Percentiles rank a stretch among this genome's conserved stretches.
These are phyloP conservation scores for Chalara sp. DNA, from an alignment of 2,329 filamentous ascomycete genomes.

Conservation along the genomic window DNA sequence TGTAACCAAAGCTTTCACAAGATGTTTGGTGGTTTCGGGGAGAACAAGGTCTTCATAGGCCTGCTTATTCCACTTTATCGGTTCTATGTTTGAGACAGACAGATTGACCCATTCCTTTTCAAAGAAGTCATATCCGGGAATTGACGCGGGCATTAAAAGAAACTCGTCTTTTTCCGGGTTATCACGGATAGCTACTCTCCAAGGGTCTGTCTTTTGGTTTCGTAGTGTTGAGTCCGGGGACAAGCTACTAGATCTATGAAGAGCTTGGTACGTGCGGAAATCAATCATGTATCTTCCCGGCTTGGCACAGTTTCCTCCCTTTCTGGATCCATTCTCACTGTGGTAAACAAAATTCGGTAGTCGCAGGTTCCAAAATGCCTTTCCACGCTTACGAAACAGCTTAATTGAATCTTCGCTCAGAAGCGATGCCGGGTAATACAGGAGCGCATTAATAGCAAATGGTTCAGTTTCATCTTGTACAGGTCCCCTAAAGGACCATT, in stretches of 20 bases:
- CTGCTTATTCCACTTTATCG: slow-evolving; percentile 16
- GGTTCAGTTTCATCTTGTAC: too few relatives aligned
- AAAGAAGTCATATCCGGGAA: not conserved
- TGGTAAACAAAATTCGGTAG: not conserved
- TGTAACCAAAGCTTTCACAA: slow-evolving; percentile 53
- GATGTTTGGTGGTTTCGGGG: slow-evolving; percentile 37
- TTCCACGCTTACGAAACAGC: not conserved
- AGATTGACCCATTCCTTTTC: not conserved
- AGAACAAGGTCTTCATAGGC: slow-evolving; percentile 39
- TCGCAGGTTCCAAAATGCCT: not conserved
- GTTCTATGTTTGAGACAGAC: not conserved
- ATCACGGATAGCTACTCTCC: too few relatives aligned
- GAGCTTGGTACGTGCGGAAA: not conserved
- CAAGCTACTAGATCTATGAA: too few relatives aligned
- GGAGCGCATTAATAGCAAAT: not conserved
- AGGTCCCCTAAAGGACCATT: too few relatives aligned
- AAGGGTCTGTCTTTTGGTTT: too few relatives aligned
- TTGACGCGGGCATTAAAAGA: not conserved
- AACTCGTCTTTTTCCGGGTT: not conserved
- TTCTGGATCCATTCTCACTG: not conserved
- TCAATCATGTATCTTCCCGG: not conserved
- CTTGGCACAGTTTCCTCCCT: too few relatives aligned
- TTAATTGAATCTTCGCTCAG: not conserved
- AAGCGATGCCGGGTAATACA: not conserved
- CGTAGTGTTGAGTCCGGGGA: too few relatives aligned